These are phyloP conservation scores for Lotmaria passim DNA, from an alignment of 208 protist species.

Conservation along the genomic window DNA sequence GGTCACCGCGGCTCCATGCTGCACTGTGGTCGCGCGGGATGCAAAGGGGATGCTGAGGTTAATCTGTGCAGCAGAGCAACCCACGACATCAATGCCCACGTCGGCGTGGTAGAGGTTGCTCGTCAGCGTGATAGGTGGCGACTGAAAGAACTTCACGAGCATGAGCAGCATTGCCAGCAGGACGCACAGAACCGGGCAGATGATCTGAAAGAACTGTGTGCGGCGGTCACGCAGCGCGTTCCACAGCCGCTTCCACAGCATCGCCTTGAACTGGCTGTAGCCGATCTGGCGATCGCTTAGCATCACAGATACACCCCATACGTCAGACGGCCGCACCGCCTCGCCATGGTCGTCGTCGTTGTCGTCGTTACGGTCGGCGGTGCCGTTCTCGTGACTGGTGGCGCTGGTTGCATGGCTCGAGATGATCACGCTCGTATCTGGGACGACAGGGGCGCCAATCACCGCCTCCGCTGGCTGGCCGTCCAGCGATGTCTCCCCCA, in stretches of 20 bases:
- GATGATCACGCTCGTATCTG: not conserved
- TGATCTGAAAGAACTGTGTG: slow-evolving; percentile 75
- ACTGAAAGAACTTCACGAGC: slow-evolving; percentile 47
- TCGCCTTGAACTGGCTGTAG: slow-evolving; percentile 59
- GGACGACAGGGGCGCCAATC: not conserved
- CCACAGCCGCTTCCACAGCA: slow-evolving; percentile 64
- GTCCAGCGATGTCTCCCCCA: not conserved
- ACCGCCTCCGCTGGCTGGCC: not conserved
- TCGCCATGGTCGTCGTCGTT: not conserved
- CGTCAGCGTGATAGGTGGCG: slow-evolving; percentile 40
- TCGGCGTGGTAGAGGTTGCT: slow-evolving; percentile 44
- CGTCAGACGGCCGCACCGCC: slow-evolving; percentile 18
- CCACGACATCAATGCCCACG: slow-evolving; percentile 39
- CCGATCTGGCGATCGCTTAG: slow-evolving; percentile 12
- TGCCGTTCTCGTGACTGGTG: not conserved
- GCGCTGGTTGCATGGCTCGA: not conserved
- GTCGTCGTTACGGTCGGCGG: slow-evolving; percentile 2
- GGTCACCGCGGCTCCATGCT: slow-evolving; percentile 18
- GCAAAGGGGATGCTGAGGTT: slow-evolving; percentile 38
- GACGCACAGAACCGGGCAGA: slow-evolving; percentile 68
- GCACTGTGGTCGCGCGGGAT: slow-evolving; percentile 7
- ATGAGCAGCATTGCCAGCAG: slow-evolving; percentile 77
- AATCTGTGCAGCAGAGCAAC: slow-evolving; percentile 30
- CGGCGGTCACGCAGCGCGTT: slow-evolving; percentile 65
- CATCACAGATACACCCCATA: slow-evolving; percentile 53